Evolutionary conservation across 225 moss, liverwort and hornwort genomes (phyloP).

Genomic region (Ulota crispa): DNA sequence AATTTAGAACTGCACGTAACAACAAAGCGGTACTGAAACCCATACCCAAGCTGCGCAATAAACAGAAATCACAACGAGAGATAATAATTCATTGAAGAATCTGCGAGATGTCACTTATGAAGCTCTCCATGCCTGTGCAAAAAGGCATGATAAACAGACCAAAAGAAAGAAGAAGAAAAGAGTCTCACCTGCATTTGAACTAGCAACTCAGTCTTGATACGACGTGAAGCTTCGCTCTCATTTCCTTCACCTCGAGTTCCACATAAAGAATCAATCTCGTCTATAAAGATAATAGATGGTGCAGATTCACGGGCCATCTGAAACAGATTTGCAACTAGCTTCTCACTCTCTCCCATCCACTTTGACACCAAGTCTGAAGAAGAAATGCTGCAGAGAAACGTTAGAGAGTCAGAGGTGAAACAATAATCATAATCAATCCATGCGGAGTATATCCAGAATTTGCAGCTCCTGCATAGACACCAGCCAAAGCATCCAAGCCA

Average conservation of each 20-base stretch:
- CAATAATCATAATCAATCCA: neutral
- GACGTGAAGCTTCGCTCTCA: constrained; percentile 95
- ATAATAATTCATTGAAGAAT: neutral
- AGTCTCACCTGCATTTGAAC: constrained; percentile 90
- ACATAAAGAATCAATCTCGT: constrained; percentile 98
- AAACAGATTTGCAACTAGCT: constrained; percentile 91
- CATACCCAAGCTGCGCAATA: constrained; percentile 1
- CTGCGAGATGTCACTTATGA: neutral
- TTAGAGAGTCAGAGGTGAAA: constrained; percentile 7
- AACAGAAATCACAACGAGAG: neutral
- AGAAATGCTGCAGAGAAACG: constrained; percentile 72
- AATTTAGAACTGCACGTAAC: neutral
- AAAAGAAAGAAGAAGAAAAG: neutral
- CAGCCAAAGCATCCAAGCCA: neutral
- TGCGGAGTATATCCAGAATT: neutral
- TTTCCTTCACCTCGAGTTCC: constrained; percentile 97
- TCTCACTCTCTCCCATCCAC: constrained; percentile 99
- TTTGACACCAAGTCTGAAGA: constrained; percentile 97
- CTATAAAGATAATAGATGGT: constrained; percentile 96
- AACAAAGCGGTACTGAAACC: constrained; percentile 6
- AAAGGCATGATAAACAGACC: neutral
- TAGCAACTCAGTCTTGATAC: constrained; percentile 96
- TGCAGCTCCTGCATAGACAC: neutral
- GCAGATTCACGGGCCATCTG: constrained; percentile 99
- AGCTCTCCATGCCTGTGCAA: neutral